A percentile compares a stretch with the other conserved stretches of the same genome.
Conservation (phyloP, 2,329 filamentous ascomycete species). For the Neocucurbitaria cava region DNA sequence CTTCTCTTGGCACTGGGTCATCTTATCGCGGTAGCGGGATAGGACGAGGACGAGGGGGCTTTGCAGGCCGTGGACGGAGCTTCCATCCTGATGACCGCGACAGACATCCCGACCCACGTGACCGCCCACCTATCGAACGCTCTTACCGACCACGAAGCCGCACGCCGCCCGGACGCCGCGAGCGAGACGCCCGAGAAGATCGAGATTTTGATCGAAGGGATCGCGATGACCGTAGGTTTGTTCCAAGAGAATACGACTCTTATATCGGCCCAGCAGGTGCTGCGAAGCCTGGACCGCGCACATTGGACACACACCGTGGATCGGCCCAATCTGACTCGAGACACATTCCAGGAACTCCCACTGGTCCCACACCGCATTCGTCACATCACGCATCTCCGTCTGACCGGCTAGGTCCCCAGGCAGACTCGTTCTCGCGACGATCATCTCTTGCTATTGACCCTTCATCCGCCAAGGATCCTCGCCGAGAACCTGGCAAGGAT, state of each 20-base stretch:
- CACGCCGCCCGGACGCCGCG: conserved; percentile 64
- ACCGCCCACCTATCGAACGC: conserved; percentile 38
- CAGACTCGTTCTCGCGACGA: conserved; percentile 46
- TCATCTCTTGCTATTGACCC: conserved; percentile 46
- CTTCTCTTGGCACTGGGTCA: conserved; percentile 63
- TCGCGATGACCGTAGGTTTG: conserved; percentile 52
- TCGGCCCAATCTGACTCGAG: conserved; percentile 37
- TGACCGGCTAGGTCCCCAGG: conserved; percentile 40
- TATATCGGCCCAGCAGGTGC: conserved; percentile 46
- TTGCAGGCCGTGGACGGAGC: conserved; percentile 53
- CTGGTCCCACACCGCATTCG: conserved; percentile 41
- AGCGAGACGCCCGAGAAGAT: conserved; percentile 54
- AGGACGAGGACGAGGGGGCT: conserved; percentile 58
- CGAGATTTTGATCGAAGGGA: conserved; percentile 50
- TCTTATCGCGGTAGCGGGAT: conserved; percentile 63
- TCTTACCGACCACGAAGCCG: conserved; percentile 69
- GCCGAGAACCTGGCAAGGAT: conserved; percentile 52
- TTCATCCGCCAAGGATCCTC: conserved; percentile 38
- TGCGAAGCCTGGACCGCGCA: conserved; percentile 37
- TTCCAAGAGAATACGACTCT: conserved; percentile 55
- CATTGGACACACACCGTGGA: conserved; percentile 41
- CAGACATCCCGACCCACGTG: conserved; percentile 52
- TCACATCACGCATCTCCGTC: conserved; percentile 41
- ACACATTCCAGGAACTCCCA: conserved; percentile 42
- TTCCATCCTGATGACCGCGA: conserved; percentile 59